Conservation (phyloP, 2,329 filamentous ascomycete genomes). For the Rhinocladiella mackenziei region DNA sequence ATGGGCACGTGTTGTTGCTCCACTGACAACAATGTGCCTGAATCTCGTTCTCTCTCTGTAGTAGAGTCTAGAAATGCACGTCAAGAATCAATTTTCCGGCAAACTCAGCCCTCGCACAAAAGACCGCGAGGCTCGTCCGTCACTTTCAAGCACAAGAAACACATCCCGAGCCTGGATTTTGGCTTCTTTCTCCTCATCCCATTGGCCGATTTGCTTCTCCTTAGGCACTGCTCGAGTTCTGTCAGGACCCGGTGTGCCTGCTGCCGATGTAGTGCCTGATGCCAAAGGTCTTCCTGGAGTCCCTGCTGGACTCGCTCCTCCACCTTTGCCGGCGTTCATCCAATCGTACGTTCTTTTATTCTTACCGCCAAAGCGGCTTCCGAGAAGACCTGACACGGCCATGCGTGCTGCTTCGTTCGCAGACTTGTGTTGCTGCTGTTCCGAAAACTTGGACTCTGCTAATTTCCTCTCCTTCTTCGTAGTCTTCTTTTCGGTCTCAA, state of each 20-base stretch:
- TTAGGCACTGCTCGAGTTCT: slow-evolving; percentile 29
- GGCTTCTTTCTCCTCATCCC: slow-evolving; percentile 72
- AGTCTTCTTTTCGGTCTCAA: slow-evolving; percentile 64
- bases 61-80: slow-evolving; percentile 23
- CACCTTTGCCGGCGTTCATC: slow-evolving; percentile 40
- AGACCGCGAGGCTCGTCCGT: slow-evolving; percentile 54
- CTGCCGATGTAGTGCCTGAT: slow-evolving; percentile 17
- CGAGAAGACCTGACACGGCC: slow-evolving; percentile 62
- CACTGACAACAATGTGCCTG: background rate
- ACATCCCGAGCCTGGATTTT: slow-evolving; percentile 83
- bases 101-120: slow-evolving; percentile 41
- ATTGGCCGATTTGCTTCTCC: slow-evolving; percentile 64
- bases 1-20: slow-evolving; percentile 3
- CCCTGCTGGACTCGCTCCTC: slow-evolving; percentile 33
- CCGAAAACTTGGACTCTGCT: slow-evolving; percentile 67
- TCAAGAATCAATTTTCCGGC: slow-evolving; percentile 20
- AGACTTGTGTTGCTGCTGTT: slow-evolving; percentile 72
- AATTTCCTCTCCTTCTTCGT: slow-evolving; percentile 86
- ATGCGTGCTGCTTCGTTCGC: slow-evolving; percentile 79
- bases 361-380: slow-evolving; percentile 46
- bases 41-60: slow-evolving; percentile 1
- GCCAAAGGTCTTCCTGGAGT: slow-evolving; percentile 15
- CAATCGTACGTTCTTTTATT: slow-evolving; percentile 46
- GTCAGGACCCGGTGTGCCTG: slow-evolving; percentile 20
- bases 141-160: slow-evolving; percentile 71